Percentiles rank a stretch among this genome's conserved stretches.
These are phyloP conservation scores for Evernia prunastri DNA, from an alignment of 495 filamentous ascomycete genomes.

Conservation along the genomic window DNA sequence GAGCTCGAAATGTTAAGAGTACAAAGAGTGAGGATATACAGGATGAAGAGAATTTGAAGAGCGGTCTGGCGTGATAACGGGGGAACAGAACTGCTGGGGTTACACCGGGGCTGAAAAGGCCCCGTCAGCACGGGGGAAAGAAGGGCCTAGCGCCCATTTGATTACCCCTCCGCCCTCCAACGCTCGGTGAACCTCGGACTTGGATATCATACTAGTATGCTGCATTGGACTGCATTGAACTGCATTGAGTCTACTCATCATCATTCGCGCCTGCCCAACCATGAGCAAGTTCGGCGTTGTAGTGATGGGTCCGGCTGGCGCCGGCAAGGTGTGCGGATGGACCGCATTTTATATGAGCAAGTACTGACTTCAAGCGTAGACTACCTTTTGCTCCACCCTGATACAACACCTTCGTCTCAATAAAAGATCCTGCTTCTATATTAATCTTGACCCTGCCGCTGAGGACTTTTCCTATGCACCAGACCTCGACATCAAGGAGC, in stretches of 20 bases:
- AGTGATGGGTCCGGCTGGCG: constrained; percentile 88
- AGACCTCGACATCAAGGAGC: constrained; percentile 93
- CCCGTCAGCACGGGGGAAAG: background rate
- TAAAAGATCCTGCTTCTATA: constrained; percentile 87
- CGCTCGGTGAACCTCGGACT: background rate
- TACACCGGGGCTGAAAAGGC: background rate
- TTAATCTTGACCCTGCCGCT: constrained; percentile 96
- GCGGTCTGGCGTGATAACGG: background rate
- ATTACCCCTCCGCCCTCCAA: background rate
- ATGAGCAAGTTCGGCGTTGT: constrained; percentile 97
- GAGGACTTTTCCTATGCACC: constrained; percentile 87
- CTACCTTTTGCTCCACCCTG: constrained; percentile 88
- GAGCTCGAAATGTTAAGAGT: background rate
- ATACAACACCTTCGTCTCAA: constrained; percentile 87
- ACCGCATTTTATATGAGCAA: background rate
- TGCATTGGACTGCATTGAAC: background rate
- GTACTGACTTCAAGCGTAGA: constrained; percentile 40
- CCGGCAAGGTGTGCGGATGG: constrained; percentile 60
- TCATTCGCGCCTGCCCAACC: background rate
- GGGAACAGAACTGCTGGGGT: background rate
- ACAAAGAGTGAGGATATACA: background rate
- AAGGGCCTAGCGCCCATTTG: background rate
- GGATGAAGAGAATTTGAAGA: background rate
- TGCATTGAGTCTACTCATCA: background rate
- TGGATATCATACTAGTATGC: background rate